Base-by-base conservation (phyloP, 2,329 filamentous ascomycete genomes). In the Aspergillus sp. region DNA sequence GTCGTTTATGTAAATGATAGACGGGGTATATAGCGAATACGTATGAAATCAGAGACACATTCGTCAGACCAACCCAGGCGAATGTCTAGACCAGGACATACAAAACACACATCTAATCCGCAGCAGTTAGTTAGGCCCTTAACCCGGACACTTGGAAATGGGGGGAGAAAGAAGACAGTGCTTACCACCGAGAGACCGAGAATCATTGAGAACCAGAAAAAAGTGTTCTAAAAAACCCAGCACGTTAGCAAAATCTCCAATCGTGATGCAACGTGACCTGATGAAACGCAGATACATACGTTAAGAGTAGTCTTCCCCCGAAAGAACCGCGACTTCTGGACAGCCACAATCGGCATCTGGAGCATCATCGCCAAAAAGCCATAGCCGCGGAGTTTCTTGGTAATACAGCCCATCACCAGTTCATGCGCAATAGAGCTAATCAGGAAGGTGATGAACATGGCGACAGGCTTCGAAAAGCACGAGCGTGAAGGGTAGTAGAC, bases 381-480 rank as follows among this genome's bases (percentile, higher is more conserved):
- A 62, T 97, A 98, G 8, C 93, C 93, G 34, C 93, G 76, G 41
- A 97, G 75, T 73, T 98, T 97, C 75, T 96, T 91, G 28, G 90
- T 96, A 64, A 98, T 97, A 66, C 91, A 97, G 5, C 86, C 89
- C 86, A 98, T 94, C 59, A 98, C 87, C 48, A 98, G 78, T 68
- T 98, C 93, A 64, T 97, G 93, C 10, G 88, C 89, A 26, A 94
- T 63, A 33, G 93, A 88, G 49, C 84, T 90, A 59, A 97, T 85
- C 48, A 97, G 71, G 62, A 98, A 97, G 0, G 93, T 97, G 56
- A 95, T 86, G 51, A 89, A 71, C 28, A 90, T 97, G 28, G 93
- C 90, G 47, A 85, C 75, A 10, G 79, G 76, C 48, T 83, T 81
- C 19, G 88, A 90, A 58, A 94, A 83, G 56, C 85, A 82, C 8